Base-by-base conservation (phyloP, 1,284 basidiomycete genomes). In the Acaromyces ingoldii region DNA sequence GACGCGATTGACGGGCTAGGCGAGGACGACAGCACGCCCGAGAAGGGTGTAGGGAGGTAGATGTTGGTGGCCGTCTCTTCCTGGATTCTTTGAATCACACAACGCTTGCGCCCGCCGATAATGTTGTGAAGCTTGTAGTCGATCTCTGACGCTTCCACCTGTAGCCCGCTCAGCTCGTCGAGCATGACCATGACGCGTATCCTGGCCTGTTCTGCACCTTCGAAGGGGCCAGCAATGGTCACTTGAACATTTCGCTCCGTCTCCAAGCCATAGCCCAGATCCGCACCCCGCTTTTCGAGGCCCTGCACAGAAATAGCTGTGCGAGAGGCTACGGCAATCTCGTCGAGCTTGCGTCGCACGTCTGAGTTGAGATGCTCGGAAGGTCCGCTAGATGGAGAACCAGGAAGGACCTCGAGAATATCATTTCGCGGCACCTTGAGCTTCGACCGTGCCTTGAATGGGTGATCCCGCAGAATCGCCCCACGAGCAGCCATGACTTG, bases 61-160 rank as follows among this genome's bases (percentile, higher is more conserved):
- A 98, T 89, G 74, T 93, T 98, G 53, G 93, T 96, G 0, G 86
- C 91, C 0, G 93, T 97, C 77, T 97, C 91, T 77, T 97, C 91
- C 76, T 96, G 90, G 53, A 98, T 95, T 6, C 86, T 82, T 77
- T 97, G 93, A 37, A 98, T 80, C 22, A 87, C 82, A 53, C 81
- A 81, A 42, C 93, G 87, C 78, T 96, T 95, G 58, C 89, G 85
- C 19, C 89, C 90, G 10, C 89, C 88, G 58, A 96, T 83, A 74
- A 96, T 91, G 46, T 87, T 84, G 76, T 96, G 92, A 1, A 96
- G 78, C 76, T 96, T 95, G 78, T 89, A 88, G 75, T 97, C 93
- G 63, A 98, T 89, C 77, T 97, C 93, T 76, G 87, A 88, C 21
- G 83, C 78, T 74, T 97, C 93, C 7, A 88, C 83, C 72, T 93